These are phyloP conservation scores for Aquilaria sinensis DNA, from an alignment of 345 rosid genomes.

Conservation along the genomic window DNA sequence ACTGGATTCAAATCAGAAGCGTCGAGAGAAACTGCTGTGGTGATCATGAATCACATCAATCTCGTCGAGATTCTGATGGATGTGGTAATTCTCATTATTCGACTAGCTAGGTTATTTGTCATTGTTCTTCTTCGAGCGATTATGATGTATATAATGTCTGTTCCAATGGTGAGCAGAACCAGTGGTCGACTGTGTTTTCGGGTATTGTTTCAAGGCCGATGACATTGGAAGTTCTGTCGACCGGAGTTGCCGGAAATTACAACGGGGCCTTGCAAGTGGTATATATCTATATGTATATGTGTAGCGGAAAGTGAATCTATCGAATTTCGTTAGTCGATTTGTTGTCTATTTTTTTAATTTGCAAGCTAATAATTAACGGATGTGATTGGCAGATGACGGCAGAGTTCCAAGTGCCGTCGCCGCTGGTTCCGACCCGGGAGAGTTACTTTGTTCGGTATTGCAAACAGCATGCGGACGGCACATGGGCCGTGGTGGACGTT, in stretches of 20 bases:
- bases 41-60: conserved; percentile 58
- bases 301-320: not conserved
- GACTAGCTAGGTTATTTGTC: not conserved
- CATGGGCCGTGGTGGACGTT: conserved; percentile 94
- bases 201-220: conserved; percentile 65
- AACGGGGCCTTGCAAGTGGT: conserved; percentile 86
- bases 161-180: conserved; percentile 38
- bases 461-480: conserved; percentile 63
- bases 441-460: conserved; percentile 68
- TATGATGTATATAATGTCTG: not conserved
- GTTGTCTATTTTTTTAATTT: no score
- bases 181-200: conserved; percentile 68
- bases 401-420: conserved; percentile 74
- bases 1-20: conserved; percentile 73
- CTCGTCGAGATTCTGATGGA: conserved; percentile 82
- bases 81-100: conserved; percentile 30
- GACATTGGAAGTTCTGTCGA: conserved; percentile 55
- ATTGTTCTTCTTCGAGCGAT: no score
- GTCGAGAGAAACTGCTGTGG: conserved; percentile 54
- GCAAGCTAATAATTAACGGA: no score
- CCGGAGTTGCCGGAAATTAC: conserved; percentile 62
- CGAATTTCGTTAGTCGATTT: no score
- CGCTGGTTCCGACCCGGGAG: conserved; percentile 76
- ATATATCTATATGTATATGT: not conserved
- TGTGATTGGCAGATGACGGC: conserved; percentile 59